Percentiles rank a stretch among this genome's conserved stretches.
These are phyloP conservation scores for Cordyceps cicadae DNA, from an alignment of 2,329 filamentous ascomycete genomes.

Conservation along the genomic window DNA sequence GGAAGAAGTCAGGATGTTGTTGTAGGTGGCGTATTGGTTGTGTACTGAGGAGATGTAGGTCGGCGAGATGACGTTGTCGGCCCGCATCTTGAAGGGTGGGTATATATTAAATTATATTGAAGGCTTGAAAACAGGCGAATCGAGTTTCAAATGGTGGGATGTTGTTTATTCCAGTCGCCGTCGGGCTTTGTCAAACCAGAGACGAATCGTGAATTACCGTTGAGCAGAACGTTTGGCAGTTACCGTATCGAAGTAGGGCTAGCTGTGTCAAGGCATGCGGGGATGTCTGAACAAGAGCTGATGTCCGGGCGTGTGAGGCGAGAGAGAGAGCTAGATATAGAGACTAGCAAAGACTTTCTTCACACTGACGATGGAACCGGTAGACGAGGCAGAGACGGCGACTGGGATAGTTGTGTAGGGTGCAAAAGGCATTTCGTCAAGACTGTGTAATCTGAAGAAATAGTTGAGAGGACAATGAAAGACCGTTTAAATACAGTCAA, in stretches of 20 bases:
- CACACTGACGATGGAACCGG: conserved; percentile 51
- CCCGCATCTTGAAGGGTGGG: conserved; percentile 48
- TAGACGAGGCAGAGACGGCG: conserved; percentile 53
- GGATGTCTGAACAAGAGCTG: conserved; percentile 28
- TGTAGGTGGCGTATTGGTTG: conserved; percentile 51
- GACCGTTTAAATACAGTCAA: conserved; percentile 24
- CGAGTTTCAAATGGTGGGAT: conserved; percentile 23
- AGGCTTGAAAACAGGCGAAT: conserved; percentile 19
- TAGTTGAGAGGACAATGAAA: conserved; percentile 19
- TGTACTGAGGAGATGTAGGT: conserved; percentile 40
- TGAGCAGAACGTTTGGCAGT: conserved; percentile 22
- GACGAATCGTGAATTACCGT: conserved; percentile 30
- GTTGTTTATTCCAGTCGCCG: conserved; percentile 46
- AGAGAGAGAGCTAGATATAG: conserved; percentile 35
- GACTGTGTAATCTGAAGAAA: conserved; percentile 23
- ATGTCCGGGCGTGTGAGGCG: conserved; percentile 32
- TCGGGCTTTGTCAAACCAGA: conserved; percentile 43
- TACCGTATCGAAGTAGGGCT: conserved; percentile 27
- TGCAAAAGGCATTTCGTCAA: conserved; percentile 51
- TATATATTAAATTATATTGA: conserved; percentile 18
- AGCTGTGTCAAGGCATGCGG: conserved; percentile 32
- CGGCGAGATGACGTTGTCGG: conserved; percentile 44
- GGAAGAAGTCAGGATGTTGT: conserved; percentile 63
- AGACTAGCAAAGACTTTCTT: conserved; percentile 34
- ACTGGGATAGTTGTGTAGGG: conserved; percentile 45